Evolutionary conservation across 768 basidiomycete species (phyloP).

Genomic region (Agaricus sinodeliciosus): DNA sequence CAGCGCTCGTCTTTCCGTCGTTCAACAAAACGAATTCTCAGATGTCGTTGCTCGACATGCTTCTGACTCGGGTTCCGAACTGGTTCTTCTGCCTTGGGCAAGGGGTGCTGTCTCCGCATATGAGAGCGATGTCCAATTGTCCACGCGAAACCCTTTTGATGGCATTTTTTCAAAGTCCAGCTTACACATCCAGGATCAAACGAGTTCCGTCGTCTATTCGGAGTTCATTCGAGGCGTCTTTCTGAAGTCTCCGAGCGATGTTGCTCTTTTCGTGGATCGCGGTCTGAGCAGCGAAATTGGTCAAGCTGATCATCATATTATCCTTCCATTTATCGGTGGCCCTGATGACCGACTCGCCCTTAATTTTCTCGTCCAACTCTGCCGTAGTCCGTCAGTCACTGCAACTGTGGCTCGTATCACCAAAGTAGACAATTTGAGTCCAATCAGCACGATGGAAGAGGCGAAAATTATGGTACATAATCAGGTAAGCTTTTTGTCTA

Average conservation of each 20-base stretch:
- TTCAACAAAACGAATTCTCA: slow-evolving; percentile 69
- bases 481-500: neutral
- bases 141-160: slow-evolving; percentile 67
- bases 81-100: slow-evolving; percentile 86
- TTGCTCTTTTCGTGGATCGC: slow-evolving; percentile 82
- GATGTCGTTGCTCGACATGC: slow-evolving; percentile 58
- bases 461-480: slow-evolving; percentile 10
- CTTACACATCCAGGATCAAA: slow-evolving; percentile 36
- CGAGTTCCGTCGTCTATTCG: slow-evolving; percentile 57
- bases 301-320: slow-evolving; percentile 47
- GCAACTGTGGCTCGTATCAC: slow-evolving; percentile 70
- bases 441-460: slow-evolving; percentile 22
- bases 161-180: slow-evolving; percentile 57
- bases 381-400: slow-evolving; percentile 45
- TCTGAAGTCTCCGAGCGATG: slow-evolving; percentile 60
- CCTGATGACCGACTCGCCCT: slow-evolving; percentile 88
- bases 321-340: slow-evolving; percentile 91
- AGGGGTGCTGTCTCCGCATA: slow-evolving; percentile 29
- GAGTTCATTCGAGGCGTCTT: slow-evolving; percentile 86
- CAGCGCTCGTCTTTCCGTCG: slow-evolving; percentile 66
- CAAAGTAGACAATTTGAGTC: slow-evolving; percentile 34
- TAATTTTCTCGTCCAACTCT: slow-evolving; percentile 76
- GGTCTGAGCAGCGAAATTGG: slow-evolving; percentile 32
- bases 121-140: slow-evolving; percentile 17
- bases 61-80: slow-evolving; percentile 48